Evolutionary conservation across 768 basidiomycete species (phyloP).

Genomic region (Mycena alexandri): DNA sequence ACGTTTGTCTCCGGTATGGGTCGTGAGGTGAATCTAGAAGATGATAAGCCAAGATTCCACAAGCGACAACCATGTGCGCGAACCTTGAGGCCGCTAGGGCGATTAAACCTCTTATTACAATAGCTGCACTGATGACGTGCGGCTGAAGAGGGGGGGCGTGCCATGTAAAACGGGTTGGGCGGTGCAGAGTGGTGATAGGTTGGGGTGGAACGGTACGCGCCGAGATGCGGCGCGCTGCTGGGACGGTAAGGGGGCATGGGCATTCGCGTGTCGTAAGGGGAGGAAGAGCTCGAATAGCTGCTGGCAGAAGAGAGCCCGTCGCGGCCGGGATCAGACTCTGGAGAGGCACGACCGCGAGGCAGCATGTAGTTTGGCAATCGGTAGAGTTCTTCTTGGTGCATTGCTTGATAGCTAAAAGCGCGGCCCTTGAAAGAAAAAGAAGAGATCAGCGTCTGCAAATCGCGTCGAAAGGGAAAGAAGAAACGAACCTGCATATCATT

Average conservation of each 20-base stretch:
- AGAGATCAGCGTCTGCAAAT: not conserved
- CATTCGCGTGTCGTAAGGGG: constrained; percentile 31
- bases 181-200: constrained; percentile 26
- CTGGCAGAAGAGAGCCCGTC: constrained; percentile 36
- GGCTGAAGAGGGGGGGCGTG: constrained; percentile 39
- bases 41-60: constrained; percentile 67
- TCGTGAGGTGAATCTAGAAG: constrained; percentile 73
- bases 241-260: constrained; percentile 32
- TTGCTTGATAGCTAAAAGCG: constrained; percentile 16
- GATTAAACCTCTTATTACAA: constrained; percentile 70
- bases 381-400: constrained; percentile 32
- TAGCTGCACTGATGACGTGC: constrained; percentile 66
- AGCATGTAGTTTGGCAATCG: constrained; percentile 30
- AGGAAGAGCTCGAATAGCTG: constrained; percentile 39
- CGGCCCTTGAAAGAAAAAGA: constrained; percentile 1
- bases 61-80: constrained; percentile 42
- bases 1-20: constrained; percentile 75
- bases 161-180: constrained; percentile 34
- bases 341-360: constrained; percentile 26
- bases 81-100: constrained; percentile 71
- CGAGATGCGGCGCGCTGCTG: constrained; percentile 38
- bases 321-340: constrained; percentile 37
- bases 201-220: constrained; percentile 32
- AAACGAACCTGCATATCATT: constrained; percentile 28
- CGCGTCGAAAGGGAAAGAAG: not conserved